Evolutionary conservation across 352 stramenopile species (phyloP), one percentile per base, ranked within the genome.

Genomic region (Pythium guiyangense): DNA sequence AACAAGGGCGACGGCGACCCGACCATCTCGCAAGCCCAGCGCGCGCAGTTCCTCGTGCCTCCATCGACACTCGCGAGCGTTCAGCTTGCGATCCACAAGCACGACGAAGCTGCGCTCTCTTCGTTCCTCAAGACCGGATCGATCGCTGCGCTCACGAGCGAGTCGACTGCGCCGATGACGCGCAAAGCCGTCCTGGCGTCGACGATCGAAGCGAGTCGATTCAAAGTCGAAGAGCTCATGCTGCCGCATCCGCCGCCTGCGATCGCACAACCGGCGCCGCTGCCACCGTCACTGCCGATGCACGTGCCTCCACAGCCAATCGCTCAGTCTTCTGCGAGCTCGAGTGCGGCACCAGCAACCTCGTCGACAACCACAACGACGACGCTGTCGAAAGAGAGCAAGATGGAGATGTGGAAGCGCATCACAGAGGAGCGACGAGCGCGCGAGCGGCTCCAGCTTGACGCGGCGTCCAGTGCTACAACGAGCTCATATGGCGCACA

Each of bases 401-500:
- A 88, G 39, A 64, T 88, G 54, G 67, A 85, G 57, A 71, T 88
- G 39, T 88, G 79, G 77, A 86, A 86, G 62, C 73, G 69, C 1
- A 74, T 85, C 51, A 71, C 75, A 42, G 67, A 79, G 8, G 66
- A 86, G 20, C 74, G 77, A n/a, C n/a, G 52, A 12, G 70, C 74
- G 9, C 60, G 57, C 25, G 44, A 44, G 3, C 66, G 39, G 25
- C 65, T 57, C 15, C 59, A 65, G 45, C 51, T 26, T 26, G 51
- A 54, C n/a, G 17, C 54, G n/a, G 11, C 40, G 22, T 15, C 27
- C 18, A 29, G 1, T 35, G n/a, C n/a, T 0, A 9, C 40, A 14
- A 17, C 22, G 6, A 3, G 8, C 9, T 2, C 2, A 17, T 22
- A 22, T 3, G 14, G 44, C 18, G 29, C 0, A 42, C 11, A 49